Evolutionary conservation across 176 grass and related monocot genomes (phyloP), one percentile per base, ranked within the genome.

Genomic region (Ensete glaucum): DNA sequence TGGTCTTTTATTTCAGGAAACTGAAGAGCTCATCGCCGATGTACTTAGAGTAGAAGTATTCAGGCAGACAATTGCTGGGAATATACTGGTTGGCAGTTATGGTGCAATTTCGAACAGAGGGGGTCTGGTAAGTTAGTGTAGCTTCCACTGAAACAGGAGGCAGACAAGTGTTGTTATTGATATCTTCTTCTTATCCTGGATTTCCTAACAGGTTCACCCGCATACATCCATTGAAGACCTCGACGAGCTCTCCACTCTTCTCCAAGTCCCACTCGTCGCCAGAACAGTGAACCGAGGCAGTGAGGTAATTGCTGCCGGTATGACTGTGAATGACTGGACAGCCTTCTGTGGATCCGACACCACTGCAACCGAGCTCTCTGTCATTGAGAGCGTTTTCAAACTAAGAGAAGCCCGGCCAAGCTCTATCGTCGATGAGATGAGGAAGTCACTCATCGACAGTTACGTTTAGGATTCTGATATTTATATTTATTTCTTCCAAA

Each of bases 191-290:
- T 12, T 5, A 2, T 53, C n/a, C 27, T 85, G 11, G 29, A 6
- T 66, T 75, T 20, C 3, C 29, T 55, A 66, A 79, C 83, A 99
- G 95, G 95, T 99, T 4, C 95, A 99, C 81, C 91, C 91, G 11
- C 91, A 99, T 69, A 94, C 95, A 64, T 99, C 95, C 24, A 91
- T 99, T 59, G 95, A 99, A 81, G 95, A 99, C 74, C 90, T 99
- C 73, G 95, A 99, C 49, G 95, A 99, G 66, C 85, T 99, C 29
- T 99, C 95, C 6, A 99, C 95, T 0, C 91, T 99, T 73, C 88
- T 99, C 24, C 95, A 99, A 88, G 95, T 99, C 52, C 95, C 95
- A 2, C 86, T 99, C 24, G 88, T 99, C 1, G 91, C 95, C 49
- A 91, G 95, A 71, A 99, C 95, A 4, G 95, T 99, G 57, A 99